phyloP scores from a whole-genome alignment of 2,329 filamentous ascomycete genomes.

The Stagonosporopsis cucurbitacearum region DNA sequence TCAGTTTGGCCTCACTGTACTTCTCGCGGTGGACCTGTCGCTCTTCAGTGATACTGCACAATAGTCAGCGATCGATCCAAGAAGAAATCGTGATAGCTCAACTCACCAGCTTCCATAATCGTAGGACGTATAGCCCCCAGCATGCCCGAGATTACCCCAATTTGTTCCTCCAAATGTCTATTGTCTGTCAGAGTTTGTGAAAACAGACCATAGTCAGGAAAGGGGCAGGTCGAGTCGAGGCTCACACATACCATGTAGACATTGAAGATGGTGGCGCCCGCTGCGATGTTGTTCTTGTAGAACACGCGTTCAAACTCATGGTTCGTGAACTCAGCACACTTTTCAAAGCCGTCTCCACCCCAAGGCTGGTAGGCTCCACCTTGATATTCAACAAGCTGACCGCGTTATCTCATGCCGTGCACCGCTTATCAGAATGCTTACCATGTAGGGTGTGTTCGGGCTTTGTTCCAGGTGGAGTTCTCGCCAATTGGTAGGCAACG shows the following conservation, averaged over 20 bases:
- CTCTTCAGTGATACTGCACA: constrained; percentile 70
- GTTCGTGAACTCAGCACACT: constrained; percentile 70
- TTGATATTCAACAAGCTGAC: constrained; percentile 64
- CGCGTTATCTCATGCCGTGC: background rate
- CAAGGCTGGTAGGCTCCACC: constrained; percentile 74
- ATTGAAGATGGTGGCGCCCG: constrained; percentile 70
- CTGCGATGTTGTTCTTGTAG: constrained; percentile 74
- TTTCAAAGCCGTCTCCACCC: constrained; percentile 71
- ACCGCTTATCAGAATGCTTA: background rate
- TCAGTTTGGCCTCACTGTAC: constrained; percentile 76
- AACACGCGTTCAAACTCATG: constrained; percentile 76
- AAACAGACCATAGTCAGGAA: background rate
- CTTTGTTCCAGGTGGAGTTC: constrained; percentile 63
- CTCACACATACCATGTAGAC: constrained; percentile 66
- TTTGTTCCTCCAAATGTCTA: constrained; percentile 77
- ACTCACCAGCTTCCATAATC: constrained; percentile 54
- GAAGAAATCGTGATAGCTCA: background rate
- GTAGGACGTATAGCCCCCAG: constrained; percentile 61
- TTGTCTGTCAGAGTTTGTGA: background rate
- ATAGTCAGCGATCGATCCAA: background rate
- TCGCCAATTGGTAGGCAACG: constrained; percentile 62
- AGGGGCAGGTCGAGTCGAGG: background rate
- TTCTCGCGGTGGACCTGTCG: constrained; percentile 72
- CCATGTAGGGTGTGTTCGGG: constrained; percentile 66
- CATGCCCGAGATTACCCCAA: constrained; percentile 77